Conservation (phyloP, 257 asterid species). For the Penstemon eatonii region DNA sequence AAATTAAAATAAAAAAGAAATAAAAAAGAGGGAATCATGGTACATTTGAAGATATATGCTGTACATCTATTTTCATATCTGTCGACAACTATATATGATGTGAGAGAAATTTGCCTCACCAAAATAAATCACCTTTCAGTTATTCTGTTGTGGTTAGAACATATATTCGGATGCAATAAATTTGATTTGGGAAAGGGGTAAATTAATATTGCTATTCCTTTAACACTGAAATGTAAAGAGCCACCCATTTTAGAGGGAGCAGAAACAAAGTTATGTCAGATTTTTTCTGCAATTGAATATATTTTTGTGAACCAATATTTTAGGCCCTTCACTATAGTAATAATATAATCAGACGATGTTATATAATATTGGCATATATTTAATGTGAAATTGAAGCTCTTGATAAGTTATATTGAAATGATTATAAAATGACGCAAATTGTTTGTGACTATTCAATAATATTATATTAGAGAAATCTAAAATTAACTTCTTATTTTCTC, state of each 20-base stretch:
- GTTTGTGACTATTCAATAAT: no score
- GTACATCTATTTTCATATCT: constrained; percentile 3
- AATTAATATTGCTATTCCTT: constrained; percentile 1
- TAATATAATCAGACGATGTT: no score
- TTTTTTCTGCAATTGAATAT: background rate
- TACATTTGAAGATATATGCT: constrained; percentile 2
- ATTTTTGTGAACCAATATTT: no score
- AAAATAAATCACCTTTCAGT: background rate
- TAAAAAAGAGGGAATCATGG: background rate
- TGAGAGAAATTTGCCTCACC: constrained; percentile 25
- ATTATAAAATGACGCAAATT: no score
- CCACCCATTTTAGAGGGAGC: background rate
- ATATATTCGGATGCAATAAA: constrained; percentile 1
- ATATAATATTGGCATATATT: no score
- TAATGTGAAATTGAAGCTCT: background rate
- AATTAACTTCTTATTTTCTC: no score
- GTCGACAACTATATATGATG: constrained; percentile 25
- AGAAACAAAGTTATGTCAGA: constrained; percentile 21
- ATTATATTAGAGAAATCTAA: no score
- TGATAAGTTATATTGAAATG: background rate
- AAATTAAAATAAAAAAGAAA: no score
- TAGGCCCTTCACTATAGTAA: no score
- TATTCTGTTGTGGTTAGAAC: background rate
- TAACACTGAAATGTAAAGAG: background rate
- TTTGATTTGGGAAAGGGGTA: background rate